Conservation (phyloP, 768 basidiomycete genomes). For the Ramaria rubella region DNA sequence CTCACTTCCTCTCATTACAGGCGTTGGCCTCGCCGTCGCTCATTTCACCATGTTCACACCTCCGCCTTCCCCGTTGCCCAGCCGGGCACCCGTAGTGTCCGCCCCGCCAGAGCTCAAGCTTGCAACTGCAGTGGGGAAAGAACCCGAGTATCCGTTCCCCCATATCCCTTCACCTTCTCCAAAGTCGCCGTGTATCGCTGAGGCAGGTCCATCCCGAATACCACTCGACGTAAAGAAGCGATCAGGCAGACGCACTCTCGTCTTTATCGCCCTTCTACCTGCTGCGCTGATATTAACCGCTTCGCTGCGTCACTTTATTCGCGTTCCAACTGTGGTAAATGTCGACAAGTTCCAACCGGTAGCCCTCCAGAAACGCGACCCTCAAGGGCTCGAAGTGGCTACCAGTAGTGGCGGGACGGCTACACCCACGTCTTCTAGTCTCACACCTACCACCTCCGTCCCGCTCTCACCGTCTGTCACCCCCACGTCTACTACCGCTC, state of each 20-base stretch:
- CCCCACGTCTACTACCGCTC: constrained; percentile 19
- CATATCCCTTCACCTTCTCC: constrained; percentile 26
- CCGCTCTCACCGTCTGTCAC: constrained; percentile 21
- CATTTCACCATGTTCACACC: constrained; percentile 31
- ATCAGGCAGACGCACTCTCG: constrained; percentile 31
- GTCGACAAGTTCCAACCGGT: constrained; percentile 23
- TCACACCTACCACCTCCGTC: constrained; percentile 21
- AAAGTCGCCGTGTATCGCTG: neutral
- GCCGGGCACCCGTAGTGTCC: constrained; percentile 4
- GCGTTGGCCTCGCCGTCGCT: constrained; percentile 17
- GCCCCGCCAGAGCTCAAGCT: neutral
- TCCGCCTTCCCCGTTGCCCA: constrained; percentile 34
- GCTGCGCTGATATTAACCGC: constrained; percentile 42
- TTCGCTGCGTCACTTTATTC: constrained; percentile 39
- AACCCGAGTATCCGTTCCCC: constrained; percentile 40
- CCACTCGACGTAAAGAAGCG: constrained; percentile 1
- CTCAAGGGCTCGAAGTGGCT: constrained; percentile 14
- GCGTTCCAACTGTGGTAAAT: constrained; percentile 22
- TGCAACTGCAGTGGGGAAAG: constrained; percentile 37
- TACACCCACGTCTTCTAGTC: constrained; percentile 13
- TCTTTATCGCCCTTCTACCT: constrained; percentile 47
- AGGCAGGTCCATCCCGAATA: neutral
- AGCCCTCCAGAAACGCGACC: constrained; percentile 11
- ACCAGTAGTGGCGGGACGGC: constrained; percentile 8
- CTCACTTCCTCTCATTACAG: neutral